phyloP scores from a whole-genome alignment of 163 green algal species.

The Chlamydomonas reinhardtii region DNA sequence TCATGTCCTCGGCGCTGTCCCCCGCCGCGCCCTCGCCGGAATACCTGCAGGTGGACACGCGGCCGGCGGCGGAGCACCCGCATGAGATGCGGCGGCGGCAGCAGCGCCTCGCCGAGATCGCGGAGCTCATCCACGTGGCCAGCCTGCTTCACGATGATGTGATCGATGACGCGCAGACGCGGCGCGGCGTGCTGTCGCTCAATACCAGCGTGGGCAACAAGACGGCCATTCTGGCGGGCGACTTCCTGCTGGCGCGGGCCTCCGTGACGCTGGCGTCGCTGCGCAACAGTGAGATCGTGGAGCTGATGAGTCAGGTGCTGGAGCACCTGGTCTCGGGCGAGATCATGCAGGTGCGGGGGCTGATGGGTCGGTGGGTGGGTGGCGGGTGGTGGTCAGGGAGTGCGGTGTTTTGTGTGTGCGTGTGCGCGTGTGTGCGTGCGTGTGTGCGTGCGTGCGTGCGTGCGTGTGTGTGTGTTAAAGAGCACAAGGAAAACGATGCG shows the following conservation, averaged over 20 bases:
- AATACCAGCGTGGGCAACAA: conserved; percentile 14
- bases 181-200: conserved; percentile 86
- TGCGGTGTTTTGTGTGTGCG: background rate
- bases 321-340: conserved; percentile 97
- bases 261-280: conserved; percentile 93
- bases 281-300: conserved; percentile 88
- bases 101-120: conserved; percentile 95
- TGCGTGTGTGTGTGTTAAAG: too few relatives aligned
- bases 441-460: too few relatives aligned
- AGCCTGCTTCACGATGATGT: conserved; percentile 98
- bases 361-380: background rate
- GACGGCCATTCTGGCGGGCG: conserved; percentile 95
- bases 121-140: conserved; percentile 97
- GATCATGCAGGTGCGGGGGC: conserved; percentile 86
- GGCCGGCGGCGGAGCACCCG: conserved; percentile 72
- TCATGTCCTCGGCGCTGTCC: conserved; percentile 90
- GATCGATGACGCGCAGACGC: conserved; percentile 90
- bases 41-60: conserved; percentile 68
- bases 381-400: background rate
- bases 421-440: too few relatives aligned
- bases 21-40: conserved; percentile 52
- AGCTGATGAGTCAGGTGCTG: conserved; percentile 93
- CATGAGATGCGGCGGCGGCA: conserved; percentile 81
- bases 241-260: conserved; percentile 97
- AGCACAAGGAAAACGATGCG: too few relatives aligned